Evolutionary conservation across 805 yeast species (phyloP), one percentile per base, ranked within the genome.

Genomic region (Saturnispora dispora): DNA sequence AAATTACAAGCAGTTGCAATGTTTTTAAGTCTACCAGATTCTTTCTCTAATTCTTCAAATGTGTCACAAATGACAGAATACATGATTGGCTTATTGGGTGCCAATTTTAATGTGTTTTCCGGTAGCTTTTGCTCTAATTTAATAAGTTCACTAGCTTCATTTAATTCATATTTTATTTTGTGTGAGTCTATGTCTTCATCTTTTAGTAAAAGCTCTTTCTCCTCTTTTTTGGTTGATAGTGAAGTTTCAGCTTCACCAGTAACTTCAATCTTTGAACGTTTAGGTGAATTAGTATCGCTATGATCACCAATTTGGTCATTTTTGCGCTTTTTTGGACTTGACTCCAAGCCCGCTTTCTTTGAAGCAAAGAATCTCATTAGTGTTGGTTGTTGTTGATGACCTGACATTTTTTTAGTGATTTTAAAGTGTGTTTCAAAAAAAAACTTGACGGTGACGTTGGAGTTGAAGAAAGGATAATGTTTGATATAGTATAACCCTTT

Each of bases 21-120:
- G 61, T 90, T 91, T 57, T 88, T 87, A 47, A 93, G 74, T 46
- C 99, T 73, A 20, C 90, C 87, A 2, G 96, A 74, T 32, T 89
- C 95, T 1, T 75, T 67, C 62, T 90, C 98, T 48, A 93, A 76
- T 51, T 77, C 72, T 54, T 85, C 88, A 68, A 91, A 91, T 4
- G 86, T 78, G 5, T 77, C 76, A 25, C 85, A 77, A 35, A 84
- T 59, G 23, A 72, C 69, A 3, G 70, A 57, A 55, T 76, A 77
- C 48, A 60, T 58, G 3, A 64, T 57, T 18, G 66, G 65, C 45
- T 58, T 58, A 15, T 48, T 33, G 3, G 56, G 40, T 11, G 44
- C 32, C 11, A 50, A 25, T 11, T 11, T 22, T 5, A 44, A 32
- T 11, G 17, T 13, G 7, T 39, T 17, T 48, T 25, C 30, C 8